These are phyloP conservation scores for Nicotiana otophora DNA, from an alignment of 257 asterid species.

Conservation along the genomic window DNA sequence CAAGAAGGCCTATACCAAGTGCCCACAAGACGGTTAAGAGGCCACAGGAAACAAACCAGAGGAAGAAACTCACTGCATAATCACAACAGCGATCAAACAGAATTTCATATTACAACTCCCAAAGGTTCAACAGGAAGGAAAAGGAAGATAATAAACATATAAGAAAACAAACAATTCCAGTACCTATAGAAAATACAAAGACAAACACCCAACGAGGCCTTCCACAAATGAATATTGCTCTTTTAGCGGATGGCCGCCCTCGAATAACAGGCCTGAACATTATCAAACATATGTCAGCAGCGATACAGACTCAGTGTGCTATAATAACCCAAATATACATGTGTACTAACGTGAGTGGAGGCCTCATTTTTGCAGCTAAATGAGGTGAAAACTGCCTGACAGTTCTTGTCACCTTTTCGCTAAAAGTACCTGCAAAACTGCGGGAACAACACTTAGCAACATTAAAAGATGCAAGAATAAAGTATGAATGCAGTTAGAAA, in stretches of 20 bases:
- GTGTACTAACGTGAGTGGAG: constrained; percentile 72
- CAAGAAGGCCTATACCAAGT: constrained; percentile 63
- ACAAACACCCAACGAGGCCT: constrained; percentile 91
- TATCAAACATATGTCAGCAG: constrained; percentile 21
- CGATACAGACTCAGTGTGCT: not conserved
- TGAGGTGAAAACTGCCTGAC: constrained; percentile 91
- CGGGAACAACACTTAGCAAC: constrained; percentile 24
- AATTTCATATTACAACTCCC: not conserved
- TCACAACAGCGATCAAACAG: not conserved
- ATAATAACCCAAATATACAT: not conserved
- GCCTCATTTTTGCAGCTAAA: constrained; percentile 97
- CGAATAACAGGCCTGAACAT: constrained; percentile 80
- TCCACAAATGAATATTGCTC: constrained; percentile 82
- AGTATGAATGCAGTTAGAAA: not conserved
- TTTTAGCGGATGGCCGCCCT: constrained; percentile 87
- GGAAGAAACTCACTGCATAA: constrained; percentile 64
- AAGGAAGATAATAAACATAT: not conserved
- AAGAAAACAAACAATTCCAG: not conserved
- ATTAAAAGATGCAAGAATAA: constrained; percentile 12
- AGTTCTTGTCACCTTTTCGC: constrained; percentile 85
- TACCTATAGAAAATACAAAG: constrained; percentile 53
- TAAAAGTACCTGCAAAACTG: constrained; percentile 93
- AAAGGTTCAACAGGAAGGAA: not conserved
- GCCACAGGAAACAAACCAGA: constrained; percentile 86
- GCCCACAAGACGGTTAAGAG: constrained; percentile 56